phyloP scores from a whole-genome alignment of 257 asterid species.

The Rubia yunnanensis region DNA sequence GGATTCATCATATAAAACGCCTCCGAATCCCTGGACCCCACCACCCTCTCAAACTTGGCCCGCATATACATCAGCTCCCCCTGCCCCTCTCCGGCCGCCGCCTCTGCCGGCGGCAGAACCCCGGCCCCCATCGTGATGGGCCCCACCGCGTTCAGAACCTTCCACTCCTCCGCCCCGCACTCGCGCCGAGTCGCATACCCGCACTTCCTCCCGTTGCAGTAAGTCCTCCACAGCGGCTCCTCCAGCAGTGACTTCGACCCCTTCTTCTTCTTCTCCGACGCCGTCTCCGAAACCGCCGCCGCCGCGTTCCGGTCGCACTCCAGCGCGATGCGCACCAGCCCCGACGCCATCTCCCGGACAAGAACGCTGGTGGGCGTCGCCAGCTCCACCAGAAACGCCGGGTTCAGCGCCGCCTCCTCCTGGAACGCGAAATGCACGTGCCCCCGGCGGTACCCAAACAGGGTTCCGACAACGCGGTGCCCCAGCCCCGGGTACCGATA shows the following conservation, averaged over 20 bases:
- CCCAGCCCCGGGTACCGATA: constrained; percentile 42
- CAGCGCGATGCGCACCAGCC: constrained; percentile 67
- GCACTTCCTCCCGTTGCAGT: constrained; percentile 80
- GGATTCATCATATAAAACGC: constrained; percentile 98
- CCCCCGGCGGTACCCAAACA: constrained; percentile 76
- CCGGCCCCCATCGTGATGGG: constrained; percentile 97
- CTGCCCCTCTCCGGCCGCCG: constrained; percentile 37
- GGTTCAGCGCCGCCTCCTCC: constrained; percentile 46
- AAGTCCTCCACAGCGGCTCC: constrained; percentile 78
- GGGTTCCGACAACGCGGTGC: constrained; percentile 56
- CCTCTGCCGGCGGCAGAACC: constrained; percentile 48
- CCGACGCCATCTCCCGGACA: constrained; percentile 88
- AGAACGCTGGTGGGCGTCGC: constrained; percentile 67
- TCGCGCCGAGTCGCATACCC: constrained; percentile 79
- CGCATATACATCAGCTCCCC: constrained; percentile 95
- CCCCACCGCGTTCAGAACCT: constrained; percentile 62
- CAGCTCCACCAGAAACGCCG: constrained; percentile 60
- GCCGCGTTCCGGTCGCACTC: constrained; percentile 46
- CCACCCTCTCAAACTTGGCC: constrained; percentile 90
- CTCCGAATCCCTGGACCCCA: constrained; percentile 86
- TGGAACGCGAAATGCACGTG: constrained; percentile 77
- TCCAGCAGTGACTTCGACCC: constrained; percentile 34
- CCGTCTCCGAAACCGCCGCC: constrained; percentile 13
- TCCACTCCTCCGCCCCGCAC: constrained; percentile 83
- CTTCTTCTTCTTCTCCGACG: constrained; percentile 23